Evolutionary conservation across 2,329 filamentous ascomycete species (phyloP).

Genomic region (Pseudocercospora fijiensis): DNA sequence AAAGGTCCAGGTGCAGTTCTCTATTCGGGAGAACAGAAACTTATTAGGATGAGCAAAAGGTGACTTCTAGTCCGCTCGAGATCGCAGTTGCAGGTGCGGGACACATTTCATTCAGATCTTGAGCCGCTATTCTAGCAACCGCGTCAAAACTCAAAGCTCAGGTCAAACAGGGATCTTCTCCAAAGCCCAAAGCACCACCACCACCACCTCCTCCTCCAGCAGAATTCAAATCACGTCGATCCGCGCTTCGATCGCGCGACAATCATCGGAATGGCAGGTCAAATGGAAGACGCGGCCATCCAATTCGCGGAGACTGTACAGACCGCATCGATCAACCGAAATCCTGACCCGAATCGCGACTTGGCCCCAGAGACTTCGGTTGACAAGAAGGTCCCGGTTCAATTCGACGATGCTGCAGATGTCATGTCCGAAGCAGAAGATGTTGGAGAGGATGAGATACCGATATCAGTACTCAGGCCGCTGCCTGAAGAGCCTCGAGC

Average conservation of each 20-base stretch:
- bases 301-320: constrained; percentile 78
- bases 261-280: constrained; percentile 8
- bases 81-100: neutral
- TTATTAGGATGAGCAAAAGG: no score
- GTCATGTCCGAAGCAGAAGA: constrained; percentile 49
- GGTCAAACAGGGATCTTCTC: neutral
- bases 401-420: constrained; percentile 40
- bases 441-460: constrained; percentile 65
- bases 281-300: constrained; percentile 36
- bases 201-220: neutral
- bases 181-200: neutral
- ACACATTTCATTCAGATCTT: neutral
- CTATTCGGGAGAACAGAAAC: neutral
- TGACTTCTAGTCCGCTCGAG: neutral
- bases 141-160: neutral
- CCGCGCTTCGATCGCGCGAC: neutral
- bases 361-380: constrained; percentile 76
- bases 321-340: constrained; percentile 70
- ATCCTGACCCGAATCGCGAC: constrained; percentile 69
- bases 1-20: neutral
- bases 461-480: constrained; percentile 62
- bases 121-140: constrained; percentile 13
- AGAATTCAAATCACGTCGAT: neutral
- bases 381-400: constrained; percentile 64
- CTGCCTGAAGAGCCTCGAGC: constrained; percentile 62